phyloP scores from a whole-genome alignment of 352 stramenopile genomes.

The Aphanomyces cochlioides region DNA sequence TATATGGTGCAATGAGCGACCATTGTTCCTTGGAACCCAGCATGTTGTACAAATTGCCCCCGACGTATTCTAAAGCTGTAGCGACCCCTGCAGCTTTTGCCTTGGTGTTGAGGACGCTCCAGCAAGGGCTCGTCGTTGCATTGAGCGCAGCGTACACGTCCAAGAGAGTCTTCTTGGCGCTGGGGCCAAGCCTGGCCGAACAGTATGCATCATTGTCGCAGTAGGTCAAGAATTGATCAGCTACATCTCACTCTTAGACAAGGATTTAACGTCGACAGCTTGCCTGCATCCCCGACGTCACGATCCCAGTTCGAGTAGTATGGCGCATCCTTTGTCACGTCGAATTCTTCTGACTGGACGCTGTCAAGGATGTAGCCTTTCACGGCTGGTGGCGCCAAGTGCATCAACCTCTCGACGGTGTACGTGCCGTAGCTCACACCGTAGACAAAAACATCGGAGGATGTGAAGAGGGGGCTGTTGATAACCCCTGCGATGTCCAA shows the following conservation, averaged over 20 bases:
- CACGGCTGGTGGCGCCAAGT: slow-evolving; percentile 32
- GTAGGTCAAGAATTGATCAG: slow-evolving; percentile 6
- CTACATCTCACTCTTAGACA: not conserved
- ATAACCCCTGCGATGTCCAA: slow-evolving; percentile 38
- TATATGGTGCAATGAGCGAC: slow-evolving; percentile 10
- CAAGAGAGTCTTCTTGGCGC: slow-evolving; percentile 9
- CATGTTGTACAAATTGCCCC: not conserved
- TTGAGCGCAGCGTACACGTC: slow-evolving; percentile 8
- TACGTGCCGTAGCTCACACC: slow-evolving; percentile 39
- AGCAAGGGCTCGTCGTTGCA: slow-evolving; percentile 10
- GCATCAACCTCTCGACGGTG: slow-evolving; percentile 32
- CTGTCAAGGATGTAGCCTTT: slow-evolving; percentile 37
- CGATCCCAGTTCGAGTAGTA: slow-evolving; percentile 76
- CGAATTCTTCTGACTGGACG: slow-evolving; percentile 26
- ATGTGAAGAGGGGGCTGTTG: slow-evolving; percentile 2
- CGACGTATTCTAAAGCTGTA: not conserved
- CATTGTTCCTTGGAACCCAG: not conserved
- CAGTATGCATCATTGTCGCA: slow-evolving; percentile 22
- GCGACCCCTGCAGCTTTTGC: not conserved
- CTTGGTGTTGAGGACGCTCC: not conserved
- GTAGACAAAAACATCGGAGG: slow-evolving; percentile 32
- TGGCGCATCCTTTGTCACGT: not conserved
- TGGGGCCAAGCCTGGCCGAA: slow-evolving; percentile 11
- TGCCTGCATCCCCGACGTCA: slow-evolving; percentile 45
- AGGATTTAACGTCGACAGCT: not conserved